phyloP scores from a whole-genome alignment of 2,329 filamentous ascomycete species.

The Penicillium frequentans region DNA sequence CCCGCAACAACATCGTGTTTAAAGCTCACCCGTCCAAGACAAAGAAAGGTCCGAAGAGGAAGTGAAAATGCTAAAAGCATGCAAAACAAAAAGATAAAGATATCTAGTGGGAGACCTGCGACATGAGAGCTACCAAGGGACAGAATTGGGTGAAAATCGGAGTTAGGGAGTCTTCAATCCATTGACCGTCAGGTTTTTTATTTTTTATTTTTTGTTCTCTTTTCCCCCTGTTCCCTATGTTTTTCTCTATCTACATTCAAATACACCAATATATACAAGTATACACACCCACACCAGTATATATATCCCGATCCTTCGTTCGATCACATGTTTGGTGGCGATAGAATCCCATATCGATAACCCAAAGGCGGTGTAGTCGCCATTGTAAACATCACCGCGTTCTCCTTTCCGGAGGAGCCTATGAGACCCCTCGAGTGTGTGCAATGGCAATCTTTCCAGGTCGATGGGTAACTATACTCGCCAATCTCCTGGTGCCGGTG shows the following conservation, averaged over 20 bases:
- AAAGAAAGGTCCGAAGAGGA: slow-evolving; percentile 34
- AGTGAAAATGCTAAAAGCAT: slow-evolving; percentile 15
- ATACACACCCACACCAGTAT: neutral
- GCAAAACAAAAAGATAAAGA: neutral
- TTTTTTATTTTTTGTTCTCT: neutral
- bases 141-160: slow-evolving; percentile 2
- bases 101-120: neutral
- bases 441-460: slow-evolving; percentile 18
- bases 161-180: slow-evolving; percentile 16
- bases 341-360: neutral
- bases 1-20: slow-evolving; percentile 43
- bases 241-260: neutral
- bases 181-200: neutral
- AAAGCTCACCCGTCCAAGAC: slow-evolving; percentile 31
- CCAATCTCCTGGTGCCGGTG: slow-evolving; percentile 75
- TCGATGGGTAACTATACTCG: slow-evolving; percentile 54
- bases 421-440: neutral
- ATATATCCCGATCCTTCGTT: neutral
- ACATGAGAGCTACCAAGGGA: neutral
- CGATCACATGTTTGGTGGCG: neutral
- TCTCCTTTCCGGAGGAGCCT: neutral
- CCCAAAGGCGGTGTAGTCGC: slow-evolving; percentile 17
- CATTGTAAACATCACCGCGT: slow-evolving; percentile 1
- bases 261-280: neutral
- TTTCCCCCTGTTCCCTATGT: neutral